Evolutionary conservation across 164 flowering plant genomes (phyloP), one percentile per base, ranked within the genome.

Genomic region (Tetrastigma voinierianum): DNA sequence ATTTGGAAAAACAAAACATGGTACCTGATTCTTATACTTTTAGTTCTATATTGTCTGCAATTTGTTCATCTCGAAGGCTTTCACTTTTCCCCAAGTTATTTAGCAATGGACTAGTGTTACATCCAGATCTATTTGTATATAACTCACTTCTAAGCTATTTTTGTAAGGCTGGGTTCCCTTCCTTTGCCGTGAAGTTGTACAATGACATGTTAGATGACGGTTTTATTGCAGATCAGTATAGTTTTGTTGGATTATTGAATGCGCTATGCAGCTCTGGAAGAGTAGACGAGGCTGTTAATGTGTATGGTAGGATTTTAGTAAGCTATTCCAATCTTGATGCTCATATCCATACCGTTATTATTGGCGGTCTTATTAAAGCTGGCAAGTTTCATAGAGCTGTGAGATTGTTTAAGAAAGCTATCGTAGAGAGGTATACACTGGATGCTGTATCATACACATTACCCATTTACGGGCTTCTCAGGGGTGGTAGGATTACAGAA

Each of bases 11-110:
- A 52, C 59, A 43, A 51, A 80, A 68, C 17, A 62, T 89, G 55
- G 46, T 67, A 43, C 90, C 91, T 21, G 95, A 89, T 80, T 64
- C 72, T 7, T 89, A 80, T 71, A 84, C 91, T 3, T 68, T 80
- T 65, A 65, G 69, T 68, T 84, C 95, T 52, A 62, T 87, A 43
- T 16, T 84, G 13, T 70, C 84, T 11, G 49, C 67, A 3, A 25
- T 85, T 55, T 70, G 78, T 64, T 60, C 57, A n/a, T 83, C 84
- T 2, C 51, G 60, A 51, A 71, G 75, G 25, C 74, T 76, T 51
- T 57, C 51, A 46, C 77, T 75, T 51, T 72, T 81, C 10, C 83
- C 82, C 23, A 64, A 65, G 55, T 62, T 82, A 45, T 59, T 77
- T 8, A 61, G 40, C 40, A 32, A 54, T 44, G 72, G 77, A 52